These are phyloP conservation scores for Cucumis hystrix DNA, from an alignment of 306 rosid species.

Conservation along the genomic window DNA sequence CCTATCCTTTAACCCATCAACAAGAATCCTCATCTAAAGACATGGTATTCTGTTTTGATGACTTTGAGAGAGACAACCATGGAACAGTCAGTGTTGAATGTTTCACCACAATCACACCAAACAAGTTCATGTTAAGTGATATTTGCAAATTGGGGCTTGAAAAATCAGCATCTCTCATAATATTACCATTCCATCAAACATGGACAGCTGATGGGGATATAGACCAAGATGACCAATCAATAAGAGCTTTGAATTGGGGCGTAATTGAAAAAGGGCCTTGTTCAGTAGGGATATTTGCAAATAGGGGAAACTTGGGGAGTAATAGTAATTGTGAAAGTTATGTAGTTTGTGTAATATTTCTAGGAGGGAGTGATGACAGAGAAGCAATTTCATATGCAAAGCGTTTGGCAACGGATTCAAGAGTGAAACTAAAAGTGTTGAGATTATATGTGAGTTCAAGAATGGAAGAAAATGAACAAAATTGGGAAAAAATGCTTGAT, in stretches of 20 bases:
- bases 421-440: constrained; percentile 21
- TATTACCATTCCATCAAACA: constrained; percentile 16
- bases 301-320: not conserved
- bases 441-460: constrained; percentile 3
- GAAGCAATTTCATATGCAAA: constrained; percentile 39
- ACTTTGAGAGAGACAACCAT: constrained; percentile 16
- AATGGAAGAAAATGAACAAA: not conserved
- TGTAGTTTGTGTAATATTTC: constrained; percentile 30
- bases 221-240: not conserved
- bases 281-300: not conserved
- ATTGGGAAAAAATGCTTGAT: constrained; percentile 15
- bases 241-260: not conserved
- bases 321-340: not conserved
- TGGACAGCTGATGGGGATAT: not conserved
- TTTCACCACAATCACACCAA: constrained; percentile 30
- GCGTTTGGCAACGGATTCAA: constrained; percentile 28
- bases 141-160: constrained; percentile 33
- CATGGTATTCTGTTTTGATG: constrained; percentile 16
- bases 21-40: not conserved
- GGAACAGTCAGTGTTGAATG: constrained; percentile 14
- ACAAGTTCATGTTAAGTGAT: constrained; percentile 44
- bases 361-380: constrained; percentile 61
- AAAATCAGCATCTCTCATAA: constrained; percentile 25
- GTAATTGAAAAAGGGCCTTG: constrained; percentile 1
- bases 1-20: not conserved